Evolutionary conservation across 805 yeast genomes (phyloP).

Genomic region (Candida silvatica): DNA sequence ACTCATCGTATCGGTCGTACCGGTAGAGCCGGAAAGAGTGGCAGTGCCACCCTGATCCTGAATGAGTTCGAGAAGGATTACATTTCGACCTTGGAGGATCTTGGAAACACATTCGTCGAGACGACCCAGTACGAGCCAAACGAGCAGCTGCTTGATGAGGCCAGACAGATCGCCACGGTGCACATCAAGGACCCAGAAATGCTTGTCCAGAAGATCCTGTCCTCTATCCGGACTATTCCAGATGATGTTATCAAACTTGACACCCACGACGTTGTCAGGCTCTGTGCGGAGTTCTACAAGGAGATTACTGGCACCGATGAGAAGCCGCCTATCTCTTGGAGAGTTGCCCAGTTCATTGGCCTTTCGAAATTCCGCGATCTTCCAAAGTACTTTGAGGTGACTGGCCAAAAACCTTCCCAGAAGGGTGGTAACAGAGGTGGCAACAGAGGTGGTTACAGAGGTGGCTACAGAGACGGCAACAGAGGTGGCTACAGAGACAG

Average conservation of each 20-base stretch:
- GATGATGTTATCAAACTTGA: slow-evolving; percentile 21
- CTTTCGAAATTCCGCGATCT: slow-evolving; percentile 15
- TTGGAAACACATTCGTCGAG: slow-evolving; percentile 47
- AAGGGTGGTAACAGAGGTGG: slow-evolving; percentile 4
- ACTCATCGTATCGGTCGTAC: slow-evolving; percentile 95
- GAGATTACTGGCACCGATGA: slow-evolving; percentile 15
- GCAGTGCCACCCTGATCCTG: slow-evolving; percentile 57
- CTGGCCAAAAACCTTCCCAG: slow-evolving; percentile 18
- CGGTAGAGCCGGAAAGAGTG: slow-evolving; percentile 82
- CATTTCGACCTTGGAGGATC: slow-evolving; percentile 37
- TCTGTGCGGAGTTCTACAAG: slow-evolving; percentile 23
- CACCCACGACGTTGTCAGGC: slow-evolving; percentile 23
- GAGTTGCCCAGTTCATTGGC: slow-evolving; percentile 11
- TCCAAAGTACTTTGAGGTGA: slow-evolving; percentile 22
- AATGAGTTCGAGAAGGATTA: slow-evolving; percentile 51
- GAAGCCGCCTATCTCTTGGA: slow-evolving; percentile 2
- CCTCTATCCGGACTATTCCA: slow-evolving; percentile 16
- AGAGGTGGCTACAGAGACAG: slow-evolving; percentile 3
- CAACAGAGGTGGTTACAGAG: slow-evolving; percentile 12
- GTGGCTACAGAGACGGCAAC: slow-evolving; percentile 6
- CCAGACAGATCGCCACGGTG: slow-evolving; percentile 24
- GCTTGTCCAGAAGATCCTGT: slow-evolving; percentile 10
- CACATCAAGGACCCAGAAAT: slow-evolving; percentile 10
- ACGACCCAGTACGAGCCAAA: slow-evolving; percentile 28
- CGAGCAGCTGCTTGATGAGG: slow-evolving; percentile 26